Base-by-base conservation (phyloP, 1,284 basidiomycete genomes). In the Dichomitus squalens region DNA sequence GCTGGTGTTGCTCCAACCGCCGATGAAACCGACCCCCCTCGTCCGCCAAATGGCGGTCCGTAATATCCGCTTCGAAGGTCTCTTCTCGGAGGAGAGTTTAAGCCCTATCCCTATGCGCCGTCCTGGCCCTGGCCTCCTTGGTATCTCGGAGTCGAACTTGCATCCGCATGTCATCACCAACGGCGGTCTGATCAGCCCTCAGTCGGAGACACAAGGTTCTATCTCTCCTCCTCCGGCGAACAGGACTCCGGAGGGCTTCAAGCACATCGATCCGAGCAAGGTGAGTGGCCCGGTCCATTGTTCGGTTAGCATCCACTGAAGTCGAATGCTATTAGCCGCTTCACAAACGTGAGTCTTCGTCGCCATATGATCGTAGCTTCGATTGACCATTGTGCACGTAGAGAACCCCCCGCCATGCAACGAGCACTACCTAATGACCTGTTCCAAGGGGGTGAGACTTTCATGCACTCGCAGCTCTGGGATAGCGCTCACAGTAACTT, bases 361-460 rank as follows among this genome's bases (percentile, higher is more conserved):
- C 11, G 20, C 7, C 11, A 14, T 27, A n/a, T 14, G 14, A 34
- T 43, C 27, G 18, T 16, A 16, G 12, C 40, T 11, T 11, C 40
- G 27, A 16, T 23, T 52, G 16, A 12, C 47, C 29, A 50, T 47
- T 31, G 41, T 8, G 39, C 51, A 16, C 16, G 21, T 65, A 88
- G 86, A 88, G 72, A 79, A 77, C 53, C 89, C 90, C 34, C 89
- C 90, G 8, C 90, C 89, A 16, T 92, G 89, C 76, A 92, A 92
- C 65, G 86, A 92, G 73, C 80, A 84, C 69, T 90, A 92, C 74
- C 73, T 92, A 67, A 87, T 90, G 84, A 81, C 77, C 40, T 92
- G 89, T 72, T 87, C 86, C 51, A 91, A 90, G 77, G 87, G 85
- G 69, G 89, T 88, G 67, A 70, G 82, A 73, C 1, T 11, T 12